Base-by-base conservation (phyloP, 176 grass and related monocot species). In the Neostapfia colusana region DNA sequence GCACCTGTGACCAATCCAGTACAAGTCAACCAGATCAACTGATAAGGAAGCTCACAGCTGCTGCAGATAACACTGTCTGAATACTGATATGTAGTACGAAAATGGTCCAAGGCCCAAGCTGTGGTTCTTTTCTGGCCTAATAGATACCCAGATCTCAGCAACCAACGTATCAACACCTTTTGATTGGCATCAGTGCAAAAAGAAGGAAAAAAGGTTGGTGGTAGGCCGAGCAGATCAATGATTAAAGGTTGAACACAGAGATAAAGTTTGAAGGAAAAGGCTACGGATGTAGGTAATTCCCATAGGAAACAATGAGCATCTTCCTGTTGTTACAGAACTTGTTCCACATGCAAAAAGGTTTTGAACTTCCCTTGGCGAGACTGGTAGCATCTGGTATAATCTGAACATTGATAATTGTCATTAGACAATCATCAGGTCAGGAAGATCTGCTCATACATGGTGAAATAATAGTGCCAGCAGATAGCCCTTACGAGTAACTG, bases 121-220 rank as follows among this genome's bases (percentile, higher is more conserved):
- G 31, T 27, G 73, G 16, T 40, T n/a, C 17, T 39, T 69, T 35
- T 61, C 67, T 53, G 43, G 35, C 60, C 51, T 43, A 61, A 49
- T 53, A 60, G 27, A 70, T 46, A n/a, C 67, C 48, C 74, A 83
- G 75, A 83, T 87, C 74, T 73, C 38, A 67, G n/a, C 2, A 34
- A 51, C 42, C 57, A 72, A 28, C 21, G 36, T 69, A 62, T 64
- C 14, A 55, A 83, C 10, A 25, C 43, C 69, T 75, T 58, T 79
- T 70, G 75, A 75, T 75, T 64, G 55, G 65, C 53, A 25, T 69
- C 11, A 54, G 17, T 64, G 20, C 21, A 17, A 76, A 81, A 76
- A 28, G 42, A 76, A 53, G 16, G 17, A 69, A 35, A 57, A 53
- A 69, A 3, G 64, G n/a, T 67, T 27, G 16, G 21, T 35, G 57